Evolutionary conservation across 148 eudicot species (phyloP).

Genomic region (Pharnaceum exiguum): DNA sequence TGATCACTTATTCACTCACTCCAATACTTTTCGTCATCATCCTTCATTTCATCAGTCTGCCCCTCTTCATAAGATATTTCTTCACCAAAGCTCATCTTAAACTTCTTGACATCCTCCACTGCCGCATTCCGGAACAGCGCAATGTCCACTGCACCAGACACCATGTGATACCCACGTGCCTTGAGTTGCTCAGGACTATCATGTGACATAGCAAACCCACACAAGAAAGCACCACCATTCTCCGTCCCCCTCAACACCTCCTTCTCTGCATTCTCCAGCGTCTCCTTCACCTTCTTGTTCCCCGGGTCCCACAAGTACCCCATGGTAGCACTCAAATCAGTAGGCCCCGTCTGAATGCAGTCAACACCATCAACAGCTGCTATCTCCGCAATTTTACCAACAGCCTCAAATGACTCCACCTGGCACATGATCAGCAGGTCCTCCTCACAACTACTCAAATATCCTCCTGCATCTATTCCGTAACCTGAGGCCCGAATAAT

Average conservation of each 20-base stretch:
- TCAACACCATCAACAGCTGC: conserved; percentile 89
- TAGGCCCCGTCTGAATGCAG: conserved; percentile 80
- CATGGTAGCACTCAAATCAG: conserved; percentile 84
- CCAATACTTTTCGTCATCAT: conserved; percentile 65
- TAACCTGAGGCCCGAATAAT: conserved; percentile 82
- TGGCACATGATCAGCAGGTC: conserved; percentile 82
- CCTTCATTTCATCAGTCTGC: conserved; percentile 15
- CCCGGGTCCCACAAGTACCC: conserved; percentile 92
- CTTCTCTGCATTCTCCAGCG: conserved; percentile 47
- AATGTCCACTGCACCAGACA: conserved; percentile 71
- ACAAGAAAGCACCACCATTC: conserved; percentile 45
- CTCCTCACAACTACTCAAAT: conserved; percentile 48
- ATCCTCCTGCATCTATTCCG: conserved; percentile 64
- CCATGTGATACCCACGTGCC: conserved; percentile 80
- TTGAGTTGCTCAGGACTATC: conserved; percentile 44
- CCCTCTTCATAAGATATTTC: conserved; percentile 21
- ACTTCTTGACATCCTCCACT: conserved; percentile 73
- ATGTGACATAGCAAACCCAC: conserved; percentile 80
- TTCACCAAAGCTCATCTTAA: conserved; percentile 35
- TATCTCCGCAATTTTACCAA: conserved; percentile 53
- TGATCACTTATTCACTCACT: conserved; percentile 34
- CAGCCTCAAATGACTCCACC: conserved; percentile 64
- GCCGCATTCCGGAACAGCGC: conserved; percentile 66
- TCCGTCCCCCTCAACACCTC: conserved; percentile 26
- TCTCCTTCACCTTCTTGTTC: conserved; percentile 72